phyloP scores from a whole-genome alignment of 2,329 filamentous ascomycete species.

The Podosphaera leucotricha region DNA sequence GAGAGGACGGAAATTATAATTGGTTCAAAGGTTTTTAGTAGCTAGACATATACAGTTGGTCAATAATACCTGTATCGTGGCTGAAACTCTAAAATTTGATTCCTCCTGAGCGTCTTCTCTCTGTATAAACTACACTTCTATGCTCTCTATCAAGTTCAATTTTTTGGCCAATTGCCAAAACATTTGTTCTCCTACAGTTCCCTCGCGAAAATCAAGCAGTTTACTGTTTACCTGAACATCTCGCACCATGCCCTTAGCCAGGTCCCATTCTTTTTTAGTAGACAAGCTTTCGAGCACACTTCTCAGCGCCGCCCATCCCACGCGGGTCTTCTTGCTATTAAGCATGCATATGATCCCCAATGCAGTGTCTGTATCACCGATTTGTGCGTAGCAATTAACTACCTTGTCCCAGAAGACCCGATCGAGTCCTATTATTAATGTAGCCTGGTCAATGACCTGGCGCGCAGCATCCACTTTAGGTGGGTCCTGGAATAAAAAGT shows the following conservation, averaged over 20 bases:
- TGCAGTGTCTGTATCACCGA: constrained; percentile 26
- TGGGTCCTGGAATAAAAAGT: constrained; percentile 35
- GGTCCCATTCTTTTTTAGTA: constrained; percentile 12
- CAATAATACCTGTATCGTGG: too few species aligned
- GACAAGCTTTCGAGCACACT: constrained; percentile 12
- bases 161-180: background rate
- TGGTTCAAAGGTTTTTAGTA: too few species aligned
- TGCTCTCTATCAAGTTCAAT: background rate
- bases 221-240: constrained; percentile 11
- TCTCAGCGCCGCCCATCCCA: constrained; percentile 12
- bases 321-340: constrained; percentile 8
- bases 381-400: constrained; percentile 39
- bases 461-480: constrained; percentile 37
- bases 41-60: background rate
- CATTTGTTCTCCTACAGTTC: background rate
- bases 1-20: too few species aligned
- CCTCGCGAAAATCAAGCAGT: background rate
- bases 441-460: constrained; percentile 28
- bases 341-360: constrained; percentile 25
- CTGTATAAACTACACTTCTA: background rate
- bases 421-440: constrained; percentile 19
- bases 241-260: constrained; percentile 13
- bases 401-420: constrained; percentile 44
- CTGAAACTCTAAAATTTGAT: background rate
- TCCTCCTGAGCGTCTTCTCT: too few species aligned